Percentiles rank a stretch among this genome's conserved stretches.
Evolutionary conservation across 2,329 filamentous ascomycete genomes (phyloP).

Genomic region (Aspergillus fischeri): DNA sequence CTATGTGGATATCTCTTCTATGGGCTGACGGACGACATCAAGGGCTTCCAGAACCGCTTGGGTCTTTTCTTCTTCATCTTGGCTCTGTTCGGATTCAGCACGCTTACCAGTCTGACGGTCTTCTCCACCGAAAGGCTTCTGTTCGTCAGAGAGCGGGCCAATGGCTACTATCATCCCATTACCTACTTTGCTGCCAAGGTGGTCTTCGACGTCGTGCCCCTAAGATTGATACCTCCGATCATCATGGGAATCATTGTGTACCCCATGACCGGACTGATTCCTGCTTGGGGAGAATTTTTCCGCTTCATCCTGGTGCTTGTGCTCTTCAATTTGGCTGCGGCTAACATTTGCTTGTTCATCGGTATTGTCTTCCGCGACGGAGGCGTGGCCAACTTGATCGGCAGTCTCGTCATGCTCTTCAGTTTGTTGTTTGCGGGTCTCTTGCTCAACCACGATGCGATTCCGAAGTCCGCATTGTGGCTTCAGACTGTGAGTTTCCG

Average conservation of each 20-base stretch:
- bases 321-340: conserved; percentile 91
- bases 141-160: conserved; percentile 89
- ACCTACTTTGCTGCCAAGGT: conserved; percentile 96
- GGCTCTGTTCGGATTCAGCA: conserved; percentile 94
- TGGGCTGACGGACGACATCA: conserved; percentile 89
- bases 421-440: conserved; percentile 91
- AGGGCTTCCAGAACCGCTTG: conserved; percentile 94
- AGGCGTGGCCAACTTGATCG: conserved; percentile 88
- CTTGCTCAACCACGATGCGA: conserved; percentile 89
- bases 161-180: conserved; percentile 90
- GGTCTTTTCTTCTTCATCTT: conserved; percentile 97
- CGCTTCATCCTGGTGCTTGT: conserved; percentile 89
- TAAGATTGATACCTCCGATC: conserved; percentile 90
- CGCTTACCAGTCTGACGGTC: conserved; percentile 85
- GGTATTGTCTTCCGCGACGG: conserved; percentile 91
- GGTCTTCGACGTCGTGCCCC: conserved; percentile 93
- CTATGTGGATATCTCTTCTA: conserved; percentile 96
- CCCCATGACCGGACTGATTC: conserved; percentile 91
- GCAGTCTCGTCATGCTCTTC: conserved; percentile 95
- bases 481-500: conserved; percentile 65
- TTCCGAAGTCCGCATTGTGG: conserved; percentile 81
- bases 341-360: conserved; percentile 91
- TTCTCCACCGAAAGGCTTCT: conserved; percentile 87
- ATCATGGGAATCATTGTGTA: conserved; percentile 96
- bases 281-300: conserved; percentile 77